phyloP scores from a whole-genome alignment of 371 early-diverging fungal species.

The Mycotypha africana region DNA sequence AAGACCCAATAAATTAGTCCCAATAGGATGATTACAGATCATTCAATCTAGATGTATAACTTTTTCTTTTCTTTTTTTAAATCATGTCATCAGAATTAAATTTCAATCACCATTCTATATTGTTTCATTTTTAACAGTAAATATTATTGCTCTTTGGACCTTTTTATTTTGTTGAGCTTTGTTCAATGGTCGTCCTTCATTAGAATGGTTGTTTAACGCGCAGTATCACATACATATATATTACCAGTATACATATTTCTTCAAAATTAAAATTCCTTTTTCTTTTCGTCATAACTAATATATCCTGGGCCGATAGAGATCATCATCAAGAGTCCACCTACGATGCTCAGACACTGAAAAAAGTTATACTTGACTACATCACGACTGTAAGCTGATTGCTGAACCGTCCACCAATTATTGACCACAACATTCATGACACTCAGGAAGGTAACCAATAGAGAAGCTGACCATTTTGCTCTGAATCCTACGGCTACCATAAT shows the following conservation, averaged over 20 bases:
- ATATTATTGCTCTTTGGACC: no score
- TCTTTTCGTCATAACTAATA: constrained; percentile 88
- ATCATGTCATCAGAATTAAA: neutral
- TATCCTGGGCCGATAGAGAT: constrained; percentile 88
- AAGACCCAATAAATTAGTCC: constrained; percentile 20
- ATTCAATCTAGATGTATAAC: neutral
- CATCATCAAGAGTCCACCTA: constrained; percentile 88
- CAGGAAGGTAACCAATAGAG: constrained; percentile 78
- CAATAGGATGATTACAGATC: no score
- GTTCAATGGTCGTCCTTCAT: no score
- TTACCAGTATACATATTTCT: no score
- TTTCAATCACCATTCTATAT: no score
- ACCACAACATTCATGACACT: constrained; percentile 80
- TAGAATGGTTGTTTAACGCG: no score
- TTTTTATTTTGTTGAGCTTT: no score
- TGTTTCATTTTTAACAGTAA: no score
- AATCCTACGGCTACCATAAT: constrained; percentile 92
- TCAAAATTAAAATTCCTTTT: constrained; percentile 45
- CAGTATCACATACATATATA: no score
- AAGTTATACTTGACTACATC: constrained; percentile 96
- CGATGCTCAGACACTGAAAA: constrained; percentile 93
- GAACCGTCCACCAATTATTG: constrained; percentile 94
- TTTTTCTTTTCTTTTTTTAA: neutral
- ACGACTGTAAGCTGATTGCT: constrained; percentile 61
- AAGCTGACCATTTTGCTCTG: constrained; percentile 93